Conservation (phyloP, 129 eudicot genomes). For the Ambrosia trifida region DNA sequence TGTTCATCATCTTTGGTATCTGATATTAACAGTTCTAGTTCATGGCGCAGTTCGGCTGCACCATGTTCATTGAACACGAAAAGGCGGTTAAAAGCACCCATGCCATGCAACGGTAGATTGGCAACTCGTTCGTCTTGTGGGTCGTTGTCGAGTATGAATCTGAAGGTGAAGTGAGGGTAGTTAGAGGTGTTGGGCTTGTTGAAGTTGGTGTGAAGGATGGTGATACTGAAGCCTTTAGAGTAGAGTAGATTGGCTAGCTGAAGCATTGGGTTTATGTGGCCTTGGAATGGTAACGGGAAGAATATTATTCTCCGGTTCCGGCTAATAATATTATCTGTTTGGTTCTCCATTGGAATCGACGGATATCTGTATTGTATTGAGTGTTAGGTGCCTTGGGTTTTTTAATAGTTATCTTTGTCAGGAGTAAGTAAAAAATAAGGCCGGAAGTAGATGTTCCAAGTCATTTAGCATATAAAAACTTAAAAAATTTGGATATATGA, state of each 20-base stretch:
- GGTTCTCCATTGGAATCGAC: constrained; percentile 24
- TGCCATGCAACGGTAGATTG: constrained; percentile 13
- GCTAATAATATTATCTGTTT: constrained; percentile 12
- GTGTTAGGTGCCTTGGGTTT: too few species aligned
- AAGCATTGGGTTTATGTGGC: constrained; percentile 65
- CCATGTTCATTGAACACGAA: constrained; percentile 29
- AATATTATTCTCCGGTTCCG: constrained; percentile 29
- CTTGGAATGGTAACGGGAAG: constrained; percentile 63
- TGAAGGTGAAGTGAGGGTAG: constrained; percentile 51
- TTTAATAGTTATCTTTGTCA: too few species aligned
- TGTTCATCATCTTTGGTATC: constrained; percentile 4
- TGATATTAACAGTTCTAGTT: constrained; percentile 23
- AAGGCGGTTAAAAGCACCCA: constrained; percentile 18
- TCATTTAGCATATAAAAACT: too few species aligned
- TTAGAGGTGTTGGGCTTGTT: constrained; percentile 48
- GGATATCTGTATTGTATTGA: background rate
- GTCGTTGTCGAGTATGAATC: constrained; percentile 31
- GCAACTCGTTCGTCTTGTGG: constrained; percentile 20
- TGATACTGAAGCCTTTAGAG: constrained; percentile 57
- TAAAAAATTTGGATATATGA: too few species aligned
- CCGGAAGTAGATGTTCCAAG: too few species aligned
- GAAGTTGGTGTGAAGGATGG: constrained; percentile 53
- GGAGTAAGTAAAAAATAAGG: too few species aligned
- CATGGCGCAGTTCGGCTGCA: constrained; percentile 31
- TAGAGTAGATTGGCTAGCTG: constrained; percentile 61